phyloP scores from a whole-genome alignment of 164 flowering plant species.

The Magnolia sinica region DNA sequence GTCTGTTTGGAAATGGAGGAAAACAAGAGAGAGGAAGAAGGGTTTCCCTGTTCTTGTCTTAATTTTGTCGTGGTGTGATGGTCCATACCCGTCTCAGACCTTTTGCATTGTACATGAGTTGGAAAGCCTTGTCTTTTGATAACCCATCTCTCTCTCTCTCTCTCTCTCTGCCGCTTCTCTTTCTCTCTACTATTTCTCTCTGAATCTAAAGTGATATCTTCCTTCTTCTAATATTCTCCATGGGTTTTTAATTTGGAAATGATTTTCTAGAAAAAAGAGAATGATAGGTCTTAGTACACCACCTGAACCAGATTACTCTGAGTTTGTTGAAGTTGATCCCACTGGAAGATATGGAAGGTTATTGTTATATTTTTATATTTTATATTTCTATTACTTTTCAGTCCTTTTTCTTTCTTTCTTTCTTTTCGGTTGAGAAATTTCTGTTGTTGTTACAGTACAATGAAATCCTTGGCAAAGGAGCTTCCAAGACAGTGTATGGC shows the following conservation, averaged over 20 bases:
- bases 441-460: conserved; percentile 55
- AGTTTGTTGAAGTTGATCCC: conserved; percentile 92
- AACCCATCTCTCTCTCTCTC: background rate
- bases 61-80: background rate
- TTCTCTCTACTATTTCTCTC: background rate
- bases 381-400: background rate
- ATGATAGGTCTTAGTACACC: conserved; percentile 37
- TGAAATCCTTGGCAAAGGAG: conserved; percentile 90
- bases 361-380: background rate
- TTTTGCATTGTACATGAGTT: background rate
- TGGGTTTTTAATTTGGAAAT: background rate
- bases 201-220: background rate
- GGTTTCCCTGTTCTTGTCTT: background rate
- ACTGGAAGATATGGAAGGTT: conserved; percentile 96
- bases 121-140: conserved; percentile 1
- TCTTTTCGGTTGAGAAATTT: background rate
- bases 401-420: background rate
- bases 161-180: background rate
- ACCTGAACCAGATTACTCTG: conserved; percentile 35
- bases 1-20: background rate
- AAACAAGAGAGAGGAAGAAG: background rate
- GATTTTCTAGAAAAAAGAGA: conserved; percentile 1
- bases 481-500: conserved; percentile 93
- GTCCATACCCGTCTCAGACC: background rate
- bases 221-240: background rate